Conservation (phyloP, 345 rosid genomes). For the Salix suchowensis region DNA sequence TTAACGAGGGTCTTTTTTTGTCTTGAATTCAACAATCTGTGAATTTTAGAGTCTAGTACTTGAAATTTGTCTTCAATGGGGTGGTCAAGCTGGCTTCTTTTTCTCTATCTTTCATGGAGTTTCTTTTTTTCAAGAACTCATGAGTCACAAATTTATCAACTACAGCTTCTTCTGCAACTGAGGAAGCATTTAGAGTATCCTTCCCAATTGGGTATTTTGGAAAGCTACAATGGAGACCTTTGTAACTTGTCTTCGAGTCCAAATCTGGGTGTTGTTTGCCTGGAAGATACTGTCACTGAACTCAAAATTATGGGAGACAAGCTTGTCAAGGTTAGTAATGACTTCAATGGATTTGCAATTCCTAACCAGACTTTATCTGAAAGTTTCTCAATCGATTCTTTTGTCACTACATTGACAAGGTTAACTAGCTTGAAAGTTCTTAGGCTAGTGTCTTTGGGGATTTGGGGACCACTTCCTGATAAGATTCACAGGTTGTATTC, state of each 20-base stretch:
- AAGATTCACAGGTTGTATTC: slow-evolving; percentile 76
- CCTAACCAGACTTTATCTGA: slow-evolving; percentile 62
- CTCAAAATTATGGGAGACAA: slow-evolving; percentile 79
- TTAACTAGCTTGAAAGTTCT: slow-evolving; percentile 68
- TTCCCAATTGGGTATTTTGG: slow-evolving; percentile 52
- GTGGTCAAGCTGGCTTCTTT: slow-evolving; percentile 24
- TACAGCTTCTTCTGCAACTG: slow-evolving; percentile 61
- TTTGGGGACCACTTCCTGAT: slow-evolving; percentile 83
- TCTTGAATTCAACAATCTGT: slow-evolving; percentile 3
- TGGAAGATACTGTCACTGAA: slow-evolving; percentile 58
- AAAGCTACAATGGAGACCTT: slow-evolving; percentile 55
- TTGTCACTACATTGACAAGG: slow-evolving; percentile 78
- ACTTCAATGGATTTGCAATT: slow-evolving; percentile 54
- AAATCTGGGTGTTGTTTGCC: slow-evolving; percentile 55
- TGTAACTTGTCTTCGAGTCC: slow-evolving; percentile 60
- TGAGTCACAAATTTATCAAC: slow-evolving; percentile 56
- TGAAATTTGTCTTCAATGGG: slow-evolving; percentile 36
- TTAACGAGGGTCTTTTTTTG: slow-evolving; percentile 11
- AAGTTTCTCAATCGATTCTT: slow-evolving; percentile 73
- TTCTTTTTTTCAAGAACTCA: slow-evolving; percentile 37
- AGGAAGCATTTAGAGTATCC: slow-evolving; percentile 89
- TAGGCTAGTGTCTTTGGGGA: slow-evolving; percentile 80
- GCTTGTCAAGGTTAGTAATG: slow-evolving; percentile 43
- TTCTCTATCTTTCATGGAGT: slow-evolving; percentile 40
- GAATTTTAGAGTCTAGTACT: slow-evolving; percentile 15